These are phyloP conservation scores for Pythium chondricola DNA, from an alignment of 352 stramenopile species.

Conservation along the genomic window DNA sequence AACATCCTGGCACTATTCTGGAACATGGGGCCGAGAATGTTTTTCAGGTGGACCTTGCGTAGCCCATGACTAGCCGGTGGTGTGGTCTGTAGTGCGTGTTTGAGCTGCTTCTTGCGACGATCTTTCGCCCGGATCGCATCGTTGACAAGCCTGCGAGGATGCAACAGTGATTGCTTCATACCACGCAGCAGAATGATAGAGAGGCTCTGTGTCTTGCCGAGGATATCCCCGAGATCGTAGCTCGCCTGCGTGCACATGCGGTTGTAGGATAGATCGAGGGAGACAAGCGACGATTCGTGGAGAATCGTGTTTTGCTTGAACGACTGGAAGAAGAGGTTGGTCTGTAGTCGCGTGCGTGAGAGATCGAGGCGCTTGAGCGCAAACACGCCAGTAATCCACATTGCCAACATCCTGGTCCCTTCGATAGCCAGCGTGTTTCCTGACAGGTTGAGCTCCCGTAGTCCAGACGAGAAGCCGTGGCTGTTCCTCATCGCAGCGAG, in stretches of 20 bases:
- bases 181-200: slow-evolving; percentile 50
- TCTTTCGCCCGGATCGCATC: not conserved
- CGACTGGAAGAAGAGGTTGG: slow-evolving; percentile 44
- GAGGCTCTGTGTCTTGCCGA: slow-evolving; percentile 61
- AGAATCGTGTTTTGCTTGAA: slow-evolving; percentile 63
- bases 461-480: slow-evolving; percentile 32
- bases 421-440: slow-evolving; percentile 44
- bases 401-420: slow-evolving; percentile 34
- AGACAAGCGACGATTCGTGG: slow-evolving; percentile 48
- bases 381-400: slow-evolving; percentile 54
- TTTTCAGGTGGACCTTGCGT: slow-evolving; percentile 37
- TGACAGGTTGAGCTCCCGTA: slow-evolving; percentile 58
- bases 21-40: slow-evolving; percentile 64
- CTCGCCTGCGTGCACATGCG: slow-evolving; percentile 45
- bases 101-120: not conserved
- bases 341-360: slow-evolving; percentile 47
- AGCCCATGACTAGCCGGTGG: slow-evolving; percentile 25
- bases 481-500: slow-evolving; percentile 40
- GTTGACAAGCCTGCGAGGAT: slow-evolving; percentile 1
- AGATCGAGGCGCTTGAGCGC: slow-evolving; percentile 53
- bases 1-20: slow-evolving; percentile 36
- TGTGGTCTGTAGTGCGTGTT: not conserved
- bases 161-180: slow-evolving; percentile 30
- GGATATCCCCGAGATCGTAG: slow-evolving; percentile 44
- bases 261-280: slow-evolving; percentile 70